phyloP scores from a whole-genome alignment of 495 filamentous ascomycete species.

The Lophium mytilinum region DNA sequence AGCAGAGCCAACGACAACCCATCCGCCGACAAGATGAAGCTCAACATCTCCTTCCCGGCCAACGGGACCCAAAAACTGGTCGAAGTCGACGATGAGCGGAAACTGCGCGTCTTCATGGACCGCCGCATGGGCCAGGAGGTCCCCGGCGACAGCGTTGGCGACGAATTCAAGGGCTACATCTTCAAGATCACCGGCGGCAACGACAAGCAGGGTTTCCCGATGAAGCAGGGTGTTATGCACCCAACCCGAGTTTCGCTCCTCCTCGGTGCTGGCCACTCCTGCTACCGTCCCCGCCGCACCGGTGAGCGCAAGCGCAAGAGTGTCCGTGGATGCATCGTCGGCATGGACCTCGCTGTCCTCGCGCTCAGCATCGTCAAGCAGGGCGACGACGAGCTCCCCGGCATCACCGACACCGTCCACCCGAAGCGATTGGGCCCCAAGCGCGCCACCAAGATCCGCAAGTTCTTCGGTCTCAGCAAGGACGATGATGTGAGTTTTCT shows the following conservation, averaged over 20 bases:
- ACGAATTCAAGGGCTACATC: constrained; percentile 99
- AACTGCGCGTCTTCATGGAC: constrained; percentile 77
- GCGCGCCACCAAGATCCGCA: constrained; percentile 97
- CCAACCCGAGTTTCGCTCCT: constrained; percentile 95
- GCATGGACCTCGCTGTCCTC: constrained; percentile 84
- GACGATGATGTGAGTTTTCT: constrained; percentile 92
- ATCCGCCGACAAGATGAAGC: constrained; percentile 60
- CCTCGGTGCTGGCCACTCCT: constrained; percentile 85
- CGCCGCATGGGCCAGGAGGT: constrained; percentile 98
- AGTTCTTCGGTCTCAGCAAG: constrained; percentile 98
- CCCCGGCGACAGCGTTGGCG: constrained; percentile 82
- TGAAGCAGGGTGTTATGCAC: constrained; percentile 99
- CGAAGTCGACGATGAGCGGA: constrained; percentile 97
- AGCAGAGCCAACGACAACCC: neutral
- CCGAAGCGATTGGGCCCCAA: constrained; percentile 98
- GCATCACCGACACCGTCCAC: constrained; percentile 90
- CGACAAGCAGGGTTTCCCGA: constrained; percentile 99
- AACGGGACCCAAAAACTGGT: constrained; percentile 99
- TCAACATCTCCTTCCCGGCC: constrained; percentile 97
- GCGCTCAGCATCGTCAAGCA: constrained; percentile 94
- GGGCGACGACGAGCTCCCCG: constrained; percentile 86
- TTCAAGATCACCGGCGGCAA: constrained; percentile 98
- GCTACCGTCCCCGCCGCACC: constrained; percentile 94
- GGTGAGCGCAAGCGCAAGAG: constrained; percentile 99
- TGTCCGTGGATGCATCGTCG: constrained; percentile 96